Conservation (phyloP, 768 basidiomycete genomes). For the Auriscalpium orientale region DNA sequence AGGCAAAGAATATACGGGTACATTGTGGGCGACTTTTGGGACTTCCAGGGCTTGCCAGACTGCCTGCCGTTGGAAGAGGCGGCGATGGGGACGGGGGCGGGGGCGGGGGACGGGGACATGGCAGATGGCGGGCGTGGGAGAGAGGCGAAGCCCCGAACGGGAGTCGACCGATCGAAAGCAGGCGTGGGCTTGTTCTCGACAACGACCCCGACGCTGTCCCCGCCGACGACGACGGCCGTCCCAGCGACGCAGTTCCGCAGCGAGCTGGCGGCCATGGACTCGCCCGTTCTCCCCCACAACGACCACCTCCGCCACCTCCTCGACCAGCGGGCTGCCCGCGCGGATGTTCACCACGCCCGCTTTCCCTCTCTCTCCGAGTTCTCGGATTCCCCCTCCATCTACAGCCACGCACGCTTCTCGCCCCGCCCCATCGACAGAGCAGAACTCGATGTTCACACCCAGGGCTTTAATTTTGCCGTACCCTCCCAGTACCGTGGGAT, state of each 20-base stretch:
- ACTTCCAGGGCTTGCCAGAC: constrained; percentile 69
- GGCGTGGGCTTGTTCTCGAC: too few species aligned
- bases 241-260: not conserved
- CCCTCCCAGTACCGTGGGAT: constrained; percentile 13
- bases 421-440: constrained; percentile 33
- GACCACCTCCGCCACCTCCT: constrained; percentile 43
- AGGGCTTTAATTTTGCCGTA: constrained; percentile 23
- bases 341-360: constrained; percentile 37
- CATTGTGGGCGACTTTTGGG: constrained; percentile 41
- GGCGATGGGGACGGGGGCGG: constrained; percentile 33
- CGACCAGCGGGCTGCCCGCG: constrained; percentile 45
- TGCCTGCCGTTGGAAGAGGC: constrained; percentile 58
- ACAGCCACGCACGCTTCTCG: constrained; percentile 54
- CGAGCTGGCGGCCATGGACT: constrained; percentile 25
- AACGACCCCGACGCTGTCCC: too few species aligned
- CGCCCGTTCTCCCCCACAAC: constrained; percentile 33
- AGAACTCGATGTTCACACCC: constrained; percentile 21
- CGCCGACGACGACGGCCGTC: too few species aligned
- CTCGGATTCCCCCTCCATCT: constrained; percentile 64
- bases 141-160: not conserved
- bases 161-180: not conserved
- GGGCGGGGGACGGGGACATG: too few species aligned
- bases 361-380: constrained; percentile 51
- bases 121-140: not conserved
- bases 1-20: constrained; percentile 22